Base-by-base conservation (phyloP, 2,329 filamentous ascomycete species). In the Ramularia endophylla region DNA sequence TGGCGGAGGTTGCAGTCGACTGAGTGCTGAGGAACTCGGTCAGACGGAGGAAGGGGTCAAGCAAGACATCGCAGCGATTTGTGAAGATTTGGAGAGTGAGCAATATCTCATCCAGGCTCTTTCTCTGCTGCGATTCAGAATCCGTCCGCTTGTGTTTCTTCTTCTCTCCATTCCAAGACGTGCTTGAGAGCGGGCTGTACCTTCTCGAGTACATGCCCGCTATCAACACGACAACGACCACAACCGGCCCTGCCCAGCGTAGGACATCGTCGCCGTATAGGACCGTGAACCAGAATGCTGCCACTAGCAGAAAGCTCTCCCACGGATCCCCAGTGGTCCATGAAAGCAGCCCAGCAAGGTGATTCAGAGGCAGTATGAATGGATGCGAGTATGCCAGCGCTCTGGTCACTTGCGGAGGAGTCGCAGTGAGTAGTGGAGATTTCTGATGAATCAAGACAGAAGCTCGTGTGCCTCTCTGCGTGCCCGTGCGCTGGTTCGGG, bases 21-120 rank as follows among this genome's bases (percentile, higher is more conserved):
- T 95, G 88, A 27, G 89, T 51, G 83, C 76, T 22, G 18, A 98
- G 73, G 58, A 95, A 95, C 62, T 97, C 89, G 5, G 89, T 95
- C 62, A 97, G 73, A 50, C 85, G 81, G 32, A 95, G 72, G 41
- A 97, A 75, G 2, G 92, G 92, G 56, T 95, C 89, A 38, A 97
- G 74, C 13, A 98, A 71, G 38, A 95, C 83, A 63, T 95, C 95
- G 65, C 92, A 95, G 36, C 92, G 78, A 4, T 83, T 85, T 0
- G 90, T 97, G 54, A 98, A 87, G 51, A 88, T 81, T 62, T 88
- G 87, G 32, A 98, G 69, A 0, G 87, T 94, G 55, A 97, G 89
- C 42, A 98, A 85, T 46, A 98, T 98, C 67, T 98, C 92, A 62
- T 98, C 92, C 38, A 98, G 67, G 37, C 88, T 95, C 70, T 95